phyloP scores from a whole-genome alignment of 331 rosid genomes.

The Telfairia occidentalis region DNA sequence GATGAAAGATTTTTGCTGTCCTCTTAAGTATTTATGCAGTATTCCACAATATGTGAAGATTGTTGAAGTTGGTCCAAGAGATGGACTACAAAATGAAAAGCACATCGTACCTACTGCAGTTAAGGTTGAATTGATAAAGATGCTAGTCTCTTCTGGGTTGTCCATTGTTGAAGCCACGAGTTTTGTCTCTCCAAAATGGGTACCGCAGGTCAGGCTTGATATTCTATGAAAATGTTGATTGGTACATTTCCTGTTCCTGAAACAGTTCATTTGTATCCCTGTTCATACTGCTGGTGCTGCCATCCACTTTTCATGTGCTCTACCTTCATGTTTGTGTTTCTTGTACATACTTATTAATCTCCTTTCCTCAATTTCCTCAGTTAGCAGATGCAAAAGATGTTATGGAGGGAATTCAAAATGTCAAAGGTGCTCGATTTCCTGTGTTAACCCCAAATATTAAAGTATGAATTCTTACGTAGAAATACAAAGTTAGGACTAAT shows the following conservation, averaged over 20 bases:
- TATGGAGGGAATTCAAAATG: constrained; percentile 48
- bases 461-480: constrained; percentile 31
- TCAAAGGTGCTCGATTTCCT: constrained; percentile 65
- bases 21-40: constrained; percentile 32
- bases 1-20: constrained; percentile 1
- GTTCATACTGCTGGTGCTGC: neutral
- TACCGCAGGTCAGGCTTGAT: constrained; percentile 56
- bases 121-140: constrained; percentile 61
- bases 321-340: neutral
- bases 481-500: neutral
- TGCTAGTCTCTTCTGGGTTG: constrained; percentile 72
- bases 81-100: constrained; percentile 88
- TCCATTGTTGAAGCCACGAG: constrained; percentile 75
- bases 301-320: neutral
- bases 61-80: constrained; percentile 88
- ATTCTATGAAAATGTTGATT: neutral
- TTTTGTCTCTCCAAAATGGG: constrained; percentile 97
- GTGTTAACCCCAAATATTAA: constrained; percentile 76
- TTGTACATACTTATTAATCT: neutral
- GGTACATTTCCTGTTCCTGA: neutral
- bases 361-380: constrained; percentile 25
- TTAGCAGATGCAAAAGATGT: constrained; percentile 91
- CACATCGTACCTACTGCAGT: constrained; percentile 51
- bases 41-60: constrained; percentile 62
- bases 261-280: neutral